Percentiles rank a stretch among this genome's conserved stretches.
phyloP scores from a whole-genome alignment of 352 stramenopile species.

The Globisporangium middletonii region DNA sequence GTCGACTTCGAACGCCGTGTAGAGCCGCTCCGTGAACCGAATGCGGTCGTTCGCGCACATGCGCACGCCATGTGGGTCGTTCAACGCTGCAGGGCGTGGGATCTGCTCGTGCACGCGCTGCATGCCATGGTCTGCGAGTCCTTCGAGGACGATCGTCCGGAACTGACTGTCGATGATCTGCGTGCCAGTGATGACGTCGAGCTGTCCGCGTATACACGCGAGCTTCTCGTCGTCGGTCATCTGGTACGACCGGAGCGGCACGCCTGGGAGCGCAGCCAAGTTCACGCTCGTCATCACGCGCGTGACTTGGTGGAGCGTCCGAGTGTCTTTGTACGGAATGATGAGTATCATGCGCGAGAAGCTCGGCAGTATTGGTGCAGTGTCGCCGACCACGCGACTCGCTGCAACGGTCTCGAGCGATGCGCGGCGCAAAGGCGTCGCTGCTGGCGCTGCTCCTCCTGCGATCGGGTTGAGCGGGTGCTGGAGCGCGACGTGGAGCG shows the following conservation, averaged over 20 bases:
- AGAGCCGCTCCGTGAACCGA: slow-evolving; percentile 73
- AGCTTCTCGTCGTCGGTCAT: slow-evolving; percentile 49
- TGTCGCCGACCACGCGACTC: not conserved
- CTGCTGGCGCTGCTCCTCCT: not conserved
- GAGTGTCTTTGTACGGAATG: slow-evolving; percentile 73
- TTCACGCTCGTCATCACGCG: slow-evolving; percentile 68
- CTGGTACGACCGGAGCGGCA: slow-evolving; percentile 77
- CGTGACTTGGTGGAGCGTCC: slow-evolving; percentile 40
- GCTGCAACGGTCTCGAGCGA: not conserved
- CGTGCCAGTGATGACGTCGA: slow-evolving; percentile 85
- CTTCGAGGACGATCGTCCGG: slow-evolving; percentile 86
- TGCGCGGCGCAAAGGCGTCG: not conserved
- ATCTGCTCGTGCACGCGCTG: slow-evolving; percentile 31
- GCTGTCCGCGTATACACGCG: slow-evolving; percentile 37
- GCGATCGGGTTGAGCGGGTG: slow-evolving; percentile 14
- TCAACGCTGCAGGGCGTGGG: slow-evolving; percentile 20
- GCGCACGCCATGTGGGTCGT: slow-evolving; percentile 32
- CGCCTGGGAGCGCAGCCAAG: slow-evolving; percentile 29
- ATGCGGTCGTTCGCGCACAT: slow-evolving; percentile 73
- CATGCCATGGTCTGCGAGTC: slow-evolving; percentile 60
- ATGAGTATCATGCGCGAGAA: slow-evolving; percentile 82
- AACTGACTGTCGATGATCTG: slow-evolving; percentile 84
- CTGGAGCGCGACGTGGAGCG: slow-evolving; percentile 37
- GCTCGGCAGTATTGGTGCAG: slow-evolving; percentile 2
- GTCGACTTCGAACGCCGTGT: slow-evolving; percentile 84